Conservation (phyloP, 768 basidiomycete genomes). For the Lactifluus rugatus region DNA sequence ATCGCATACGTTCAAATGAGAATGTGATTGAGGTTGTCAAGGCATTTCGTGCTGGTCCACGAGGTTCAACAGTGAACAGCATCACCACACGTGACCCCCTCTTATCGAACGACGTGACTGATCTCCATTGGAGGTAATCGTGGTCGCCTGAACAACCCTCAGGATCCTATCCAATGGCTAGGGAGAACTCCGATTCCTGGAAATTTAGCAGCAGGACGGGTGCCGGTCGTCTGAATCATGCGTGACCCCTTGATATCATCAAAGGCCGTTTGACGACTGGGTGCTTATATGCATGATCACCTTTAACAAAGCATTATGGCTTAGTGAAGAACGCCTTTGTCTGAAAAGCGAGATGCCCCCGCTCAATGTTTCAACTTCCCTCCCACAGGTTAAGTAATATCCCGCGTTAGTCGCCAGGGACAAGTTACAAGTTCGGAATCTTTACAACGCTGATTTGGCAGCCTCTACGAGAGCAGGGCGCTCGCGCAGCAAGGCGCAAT, state of each 20-base stretch:
- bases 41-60: not conserved
- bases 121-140: not conserved
- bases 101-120: not conserved
- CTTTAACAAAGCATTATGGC: not conserved
- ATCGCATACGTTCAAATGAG: conserved; percentile 1
- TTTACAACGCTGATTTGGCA: not conserved
- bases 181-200: not conserved
- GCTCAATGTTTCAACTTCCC: not conserved
- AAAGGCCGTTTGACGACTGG: not conserved
- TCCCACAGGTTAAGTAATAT: not conserved
- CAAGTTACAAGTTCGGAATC: not conserved
- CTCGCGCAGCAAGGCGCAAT: not conserved
- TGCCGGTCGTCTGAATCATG: not conserved
- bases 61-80: not conserved
- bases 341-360: not conserved
- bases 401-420: not conserved
- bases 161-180: not conserved
- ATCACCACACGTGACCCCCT: not conserved
- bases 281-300: not conserved
- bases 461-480: not conserved
- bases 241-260: not conserved
- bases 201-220: not conserved
- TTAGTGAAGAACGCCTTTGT: not conserved
- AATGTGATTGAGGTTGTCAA: conserved; percentile 1
- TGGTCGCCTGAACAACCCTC: not conserved